Evolutionary conservation across 345 rosid genomes (phyloP), one percentile per base, ranked within the genome.

Genomic region (Angophora floribunda): DNA sequence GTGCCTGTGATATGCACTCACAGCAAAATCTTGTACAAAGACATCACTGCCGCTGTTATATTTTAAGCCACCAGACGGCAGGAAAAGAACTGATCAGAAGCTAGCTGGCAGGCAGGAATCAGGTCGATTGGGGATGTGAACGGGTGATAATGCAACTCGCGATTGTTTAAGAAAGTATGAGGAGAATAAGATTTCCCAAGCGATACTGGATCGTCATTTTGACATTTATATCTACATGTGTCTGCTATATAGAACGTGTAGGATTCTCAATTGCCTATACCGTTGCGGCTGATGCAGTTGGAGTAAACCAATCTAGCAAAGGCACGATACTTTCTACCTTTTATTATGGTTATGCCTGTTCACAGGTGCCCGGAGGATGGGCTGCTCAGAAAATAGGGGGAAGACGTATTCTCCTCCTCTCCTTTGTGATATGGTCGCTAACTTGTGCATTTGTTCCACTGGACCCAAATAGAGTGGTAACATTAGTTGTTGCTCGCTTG

Each of bases 281-380:
- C 2, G 93, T 93, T 59, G 98, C 99, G 41, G 98, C 99, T 14
- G 99, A 97, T 92, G 97, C 96, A 87, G 96, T 95, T 49, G 98
- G 98, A 2, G 94, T 96, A 86, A 96, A 94, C 88, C 98, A 98
- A 88, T 96, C 99, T 36, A 95, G 98, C 87, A 98, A 98, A 93
- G 99, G 99, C 88, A 92, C 95, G 22, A 95, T 95, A 88, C 96
- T 98, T 52, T 95, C 99, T 1, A 94, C 98, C 32, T 98, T 97
- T 94, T 98, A 94, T 82, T 94, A 95, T 87, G 99, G 99, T 24
- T 97, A 98, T 50, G 99, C 99, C 50, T 95, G 98, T 88, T 98
- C 99, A 85, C 99, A 97, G 91, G 98, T 98, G 55, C 98, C 99
- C 61, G 97, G 98, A 87, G 99, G 99, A 87, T 98, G 98, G 99